Conservation (phyloP, 1,284 basidiomycete genomes). For the Pisolithus thermaeus region DNA sequence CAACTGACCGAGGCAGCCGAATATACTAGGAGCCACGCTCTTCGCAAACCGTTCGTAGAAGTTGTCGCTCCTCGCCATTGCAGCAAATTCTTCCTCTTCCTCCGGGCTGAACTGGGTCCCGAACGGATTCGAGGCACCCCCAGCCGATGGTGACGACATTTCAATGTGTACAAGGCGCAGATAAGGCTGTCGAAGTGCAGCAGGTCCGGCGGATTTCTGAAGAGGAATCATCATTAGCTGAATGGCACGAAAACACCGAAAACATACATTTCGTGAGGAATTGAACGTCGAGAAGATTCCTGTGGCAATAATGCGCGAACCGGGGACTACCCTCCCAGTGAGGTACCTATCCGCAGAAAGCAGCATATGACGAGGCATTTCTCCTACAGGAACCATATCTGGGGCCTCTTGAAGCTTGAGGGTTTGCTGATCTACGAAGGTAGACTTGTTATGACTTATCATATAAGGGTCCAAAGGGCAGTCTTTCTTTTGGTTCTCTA, state of each 20-base stretch:
- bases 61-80: slow-evolving; percentile 83
- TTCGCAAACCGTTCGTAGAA: slow-evolving; percentile 94
- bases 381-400: slow-evolving; percentile 99
- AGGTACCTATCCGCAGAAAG: slow-evolving; percentile 88
- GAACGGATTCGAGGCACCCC: slow-evolving; percentile 69
- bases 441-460: slow-evolving; percentile 92
- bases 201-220: slow-evolving; percentile 71
- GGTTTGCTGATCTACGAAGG: slow-evolving; percentile 94
- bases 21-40: slow-evolving; percentile 97
- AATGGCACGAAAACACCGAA: background rate
- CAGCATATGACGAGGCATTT: slow-evolving; percentile 93
- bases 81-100: slow-evolving; percentile 94
- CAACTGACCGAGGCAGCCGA: slow-evolving; percentile 78
- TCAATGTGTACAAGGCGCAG: slow-evolving; percentile 92
- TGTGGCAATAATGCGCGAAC: slow-evolving; percentile 90
- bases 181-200: slow-evolving; percentile 92
- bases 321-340: slow-evolving; percentile 90
- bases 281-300: slow-evolving; percentile 98
- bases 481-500: slow-evolving; percentile 80
- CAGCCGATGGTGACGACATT: slow-evolving; percentile 69
- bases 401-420: slow-evolving; percentile 98
- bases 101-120: slow-evolving; percentile 87
- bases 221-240: slow-evolving; percentile 5
- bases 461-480: slow-evolving; percentile 96
- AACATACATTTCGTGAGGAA: slow-evolving; percentile 70